Conservation (phyloP, 116 monocot species). For the Dioscorea cayenensis region DNA sequence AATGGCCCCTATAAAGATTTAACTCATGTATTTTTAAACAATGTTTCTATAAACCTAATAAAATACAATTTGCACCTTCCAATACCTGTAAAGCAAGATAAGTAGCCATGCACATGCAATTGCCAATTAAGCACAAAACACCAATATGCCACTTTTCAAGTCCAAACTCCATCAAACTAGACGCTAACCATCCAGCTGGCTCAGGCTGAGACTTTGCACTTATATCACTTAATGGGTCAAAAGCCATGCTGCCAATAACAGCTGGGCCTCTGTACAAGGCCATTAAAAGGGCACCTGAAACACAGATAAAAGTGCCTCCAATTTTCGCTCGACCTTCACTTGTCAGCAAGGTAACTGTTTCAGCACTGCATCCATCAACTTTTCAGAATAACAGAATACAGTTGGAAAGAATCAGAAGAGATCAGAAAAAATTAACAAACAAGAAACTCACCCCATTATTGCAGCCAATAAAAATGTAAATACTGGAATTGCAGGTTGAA, state of each 20-base stretch:
- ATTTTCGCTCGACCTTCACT: conserved; percentile 16
- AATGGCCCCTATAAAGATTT: not conserved
- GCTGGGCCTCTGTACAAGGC: conserved; percentile 75
- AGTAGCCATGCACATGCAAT: conserved; percentile 85
- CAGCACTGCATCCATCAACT: conserved; percentile 8
- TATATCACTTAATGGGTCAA: conserved; percentile 40
- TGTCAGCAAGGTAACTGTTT: conserved; percentile 9
- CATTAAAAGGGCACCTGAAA: conserved; percentile 80
- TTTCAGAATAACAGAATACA: not conserved
- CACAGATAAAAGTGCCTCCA: conserved; percentile 66
- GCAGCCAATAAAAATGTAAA: conserved; percentile 84
- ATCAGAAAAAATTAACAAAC: not conserved
- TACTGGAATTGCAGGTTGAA: conserved; percentile 85
- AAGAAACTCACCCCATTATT: conserved; percentile 59
- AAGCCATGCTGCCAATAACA: conserved; percentile 30
- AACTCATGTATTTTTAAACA: not conserved
- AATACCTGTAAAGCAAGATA: conserved; percentile 88
- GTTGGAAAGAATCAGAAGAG: not conserved
- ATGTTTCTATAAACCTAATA: not conserved
- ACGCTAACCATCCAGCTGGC: conserved; percentile 48
- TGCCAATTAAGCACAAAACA: conserved; percentile 76
- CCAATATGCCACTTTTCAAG: conserved; percentile 82
- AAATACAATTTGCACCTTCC: not conserved
- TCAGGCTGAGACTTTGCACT: conserved; percentile 58
- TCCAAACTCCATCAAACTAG: conserved; percentile 29